Percentiles rank a stretch among this genome's conserved stretches.
These are phyloP conservation scores for Claviceps pusilla DNA, from an alignment of 2,329 filamentous ascomycete genomes.

Conservation along the genomic window DNA sequence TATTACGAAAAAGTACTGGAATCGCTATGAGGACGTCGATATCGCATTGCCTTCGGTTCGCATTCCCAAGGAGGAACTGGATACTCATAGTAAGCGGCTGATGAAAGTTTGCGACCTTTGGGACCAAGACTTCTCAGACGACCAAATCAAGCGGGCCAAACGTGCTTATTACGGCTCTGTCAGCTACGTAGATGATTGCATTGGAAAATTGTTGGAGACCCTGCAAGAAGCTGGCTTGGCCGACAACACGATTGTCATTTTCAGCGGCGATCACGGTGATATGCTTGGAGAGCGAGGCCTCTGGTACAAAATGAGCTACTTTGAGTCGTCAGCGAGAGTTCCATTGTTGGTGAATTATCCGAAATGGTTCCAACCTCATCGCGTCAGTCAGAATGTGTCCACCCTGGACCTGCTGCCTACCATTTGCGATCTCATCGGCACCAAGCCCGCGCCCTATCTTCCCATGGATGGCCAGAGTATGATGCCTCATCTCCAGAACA, in stretches of 20 bases:
- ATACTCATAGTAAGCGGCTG: slow-evolving; percentile 74
- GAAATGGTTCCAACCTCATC: slow-evolving; percentile 56
- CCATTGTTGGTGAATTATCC: slow-evolving; percentile 77
- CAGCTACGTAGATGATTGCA: slow-evolving; percentile 85
- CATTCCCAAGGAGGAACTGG: slow-evolving; percentile 67
- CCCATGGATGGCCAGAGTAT: slow-evolving; percentile 77
- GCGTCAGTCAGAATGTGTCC: slow-evolving; percentile 70
- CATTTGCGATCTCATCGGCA: slow-evolving; percentile 67
- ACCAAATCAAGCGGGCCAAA: slow-evolving; percentile 72
- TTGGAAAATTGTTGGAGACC: slow-evolving; percentile 65
- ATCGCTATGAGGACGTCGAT: slow-evolving; percentile 76
- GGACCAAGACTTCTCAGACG: slow-evolving; percentile 68
- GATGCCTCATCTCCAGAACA: slow-evolving; percentile 56
- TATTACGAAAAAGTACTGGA: slow-evolving; percentile 88
- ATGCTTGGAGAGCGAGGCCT: slow-evolving; percentile 87
- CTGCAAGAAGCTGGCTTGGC: slow-evolving; percentile 66
- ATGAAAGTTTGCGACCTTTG: slow-evolving; percentile 77
- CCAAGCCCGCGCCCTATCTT: slow-evolving; percentile 51
- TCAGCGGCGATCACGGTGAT: slow-evolving; percentile 86
- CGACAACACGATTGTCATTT: slow-evolving; percentile 80
- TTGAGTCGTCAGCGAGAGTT: slow-evolving; percentile 78
- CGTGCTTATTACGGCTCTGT: slow-evolving; percentile 87
- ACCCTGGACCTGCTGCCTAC: slow-evolving; percentile 85
- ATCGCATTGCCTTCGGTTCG: slow-evolving; percentile 67
- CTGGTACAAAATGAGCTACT: slow-evolving; percentile 98